Evolutionary conservation across 192 early-diverging fungal species (phyloP).

Genomic region (Lobulomyces angularis): DNA sequence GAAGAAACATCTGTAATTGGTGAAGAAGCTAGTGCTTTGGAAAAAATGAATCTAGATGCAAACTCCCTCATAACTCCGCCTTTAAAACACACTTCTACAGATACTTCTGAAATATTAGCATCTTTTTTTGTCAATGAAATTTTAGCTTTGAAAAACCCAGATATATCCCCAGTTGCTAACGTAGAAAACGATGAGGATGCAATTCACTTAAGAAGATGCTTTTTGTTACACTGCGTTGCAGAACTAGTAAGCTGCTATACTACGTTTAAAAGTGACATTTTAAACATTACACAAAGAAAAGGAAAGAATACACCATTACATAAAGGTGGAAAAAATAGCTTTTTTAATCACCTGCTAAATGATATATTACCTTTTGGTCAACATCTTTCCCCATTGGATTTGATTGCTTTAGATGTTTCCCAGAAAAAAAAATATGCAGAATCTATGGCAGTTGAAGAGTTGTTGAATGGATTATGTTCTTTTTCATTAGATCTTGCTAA

Average conservation of each 20-base stretch:
- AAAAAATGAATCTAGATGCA: constrained; percentile 3
- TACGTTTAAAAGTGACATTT: constrained; percentile 59
- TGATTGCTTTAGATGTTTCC: not conserved
- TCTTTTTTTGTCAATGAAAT: constrained; percentile 43
- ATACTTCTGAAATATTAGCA: constrained; percentile 36
- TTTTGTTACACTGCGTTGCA: constrained; percentile 71
- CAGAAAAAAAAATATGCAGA: constrained; percentile 14
- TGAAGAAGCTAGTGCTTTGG: constrained; percentile 16
- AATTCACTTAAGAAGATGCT: constrained; percentile 43
- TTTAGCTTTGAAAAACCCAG: constrained; percentile 9
- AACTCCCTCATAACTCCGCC: constrained; percentile 8
- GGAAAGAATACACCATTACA: constrained; percentile 25
- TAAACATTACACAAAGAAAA: constrained; percentile 37
- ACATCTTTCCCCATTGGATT: constrained; percentile 10
- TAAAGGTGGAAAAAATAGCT: constrained; percentile 24
- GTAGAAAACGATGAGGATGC: constrained; percentile 7
- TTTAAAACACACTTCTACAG: constrained; percentile 29
- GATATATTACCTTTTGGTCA: constrained; percentile 51
- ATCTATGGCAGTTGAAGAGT: constrained; percentile 17
- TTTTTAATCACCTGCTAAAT: constrained; percentile 50
- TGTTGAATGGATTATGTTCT: constrained; percentile 24
- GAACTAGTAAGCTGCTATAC: constrained; percentile 83
- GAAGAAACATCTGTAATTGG: constrained; percentile 6
- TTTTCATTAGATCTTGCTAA: constrained; percentile 15
- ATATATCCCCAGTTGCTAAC: not conserved